Base-by-base conservation (phyloP, 2,329 filamentous ascomycete genomes). In the Ustilaginoidea virens region DNA sequence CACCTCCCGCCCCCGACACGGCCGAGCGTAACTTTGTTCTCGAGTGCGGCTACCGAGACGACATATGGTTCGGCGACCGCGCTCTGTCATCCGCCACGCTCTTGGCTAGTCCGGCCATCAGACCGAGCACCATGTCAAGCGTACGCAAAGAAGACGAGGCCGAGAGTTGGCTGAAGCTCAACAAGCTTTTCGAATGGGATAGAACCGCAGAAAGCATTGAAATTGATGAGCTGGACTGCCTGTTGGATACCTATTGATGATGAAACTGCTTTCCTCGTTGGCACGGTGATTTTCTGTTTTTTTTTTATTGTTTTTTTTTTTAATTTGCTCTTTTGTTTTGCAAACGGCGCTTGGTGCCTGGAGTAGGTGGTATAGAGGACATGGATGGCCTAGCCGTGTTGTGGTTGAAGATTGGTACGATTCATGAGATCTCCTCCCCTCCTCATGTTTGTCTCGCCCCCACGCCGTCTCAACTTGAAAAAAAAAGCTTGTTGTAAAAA, bases 141-240 rank as follows among this genome's bases (percentile, higher is more conserved):
- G 30, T 38, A 27, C 46, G 50, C 28, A 56, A 55, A 39, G 53
- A 55, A 11, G 53, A 57, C 11, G 52, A 56, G 15, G 39, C 45
- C 14, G 52, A 56, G 26, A 48, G 39, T 38, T 58, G 58, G 38
- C 39, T 61, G 32, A 60, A 55, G 35, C 40, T 60, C 15, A 52
- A 43, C 38, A 51, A 50, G 32, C 33, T 56, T n/a, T 46, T 53
- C 27, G 53, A 72, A 41, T 69, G 71, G 56, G 77, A 79, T 45
- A 66, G 66, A 48, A 83, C 75, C 48, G 85, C 86, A 1, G 90
- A 96, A 58, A 80, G 74, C 39, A 77, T 96, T 41, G 85, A 92
- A 51, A 70, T 96, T 27, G 83, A 93, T 26, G 90, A 98, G 61
- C 73, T 96, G 15, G 87, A 96, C 47, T 74, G 80, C 42, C 69